Evolutionary conservation across 768 basidiomycete species (phyloP).

Genomic region (Tricholoma bakamatsutake): DNA sequence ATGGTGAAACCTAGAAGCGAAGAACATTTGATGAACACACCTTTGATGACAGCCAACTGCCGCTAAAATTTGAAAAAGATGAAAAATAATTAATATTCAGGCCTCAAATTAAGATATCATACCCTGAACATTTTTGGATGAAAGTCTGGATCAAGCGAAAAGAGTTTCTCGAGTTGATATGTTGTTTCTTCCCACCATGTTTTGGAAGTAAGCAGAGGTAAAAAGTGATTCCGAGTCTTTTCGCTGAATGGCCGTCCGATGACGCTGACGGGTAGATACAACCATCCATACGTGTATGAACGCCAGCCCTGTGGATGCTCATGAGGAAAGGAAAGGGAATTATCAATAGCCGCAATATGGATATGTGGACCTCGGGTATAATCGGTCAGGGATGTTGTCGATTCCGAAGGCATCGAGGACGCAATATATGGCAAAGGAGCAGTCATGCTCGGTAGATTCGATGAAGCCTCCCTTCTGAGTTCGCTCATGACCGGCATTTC

Average conservation of each 20-base stretch:
- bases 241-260: constrained; percentile 85
- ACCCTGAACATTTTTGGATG: constrained; percentile 88
- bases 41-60: constrained; percentile 91
- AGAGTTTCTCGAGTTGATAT: constrained; percentile 67
- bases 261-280: constrained; percentile 79
- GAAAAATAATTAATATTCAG: constrained; percentile 2
- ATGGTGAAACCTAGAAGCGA: constrained; percentile 1
- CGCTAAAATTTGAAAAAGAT: constrained; percentile 35
- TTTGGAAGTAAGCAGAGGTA: constrained; percentile 78
- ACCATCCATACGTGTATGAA: constrained; percentile 84
- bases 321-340: constrained; percentile 88
- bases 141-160: constrained; percentile 79
- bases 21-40: constrained; percentile 16
- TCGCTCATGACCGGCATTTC: constrained; percentile 75
- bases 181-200: constrained; percentile 90
- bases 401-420: constrained; percentile 29
- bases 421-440: constrained; percentile 36
- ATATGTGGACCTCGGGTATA: constrained; percentile 72
- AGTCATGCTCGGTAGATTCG: constrained; percentile 30
- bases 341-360: constrained; percentile 91
- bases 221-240: constrained; percentile 73
- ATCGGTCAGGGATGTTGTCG: constrained; percentile 31
- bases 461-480: constrained; percentile 37
- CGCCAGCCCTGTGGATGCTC: constrained; percentile 79
- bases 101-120: constrained; percentile 9